phyloP scores from a whole-genome alignment of 2,329 filamentous ascomycete species.

The Talaromyces atroroseus region DNA sequence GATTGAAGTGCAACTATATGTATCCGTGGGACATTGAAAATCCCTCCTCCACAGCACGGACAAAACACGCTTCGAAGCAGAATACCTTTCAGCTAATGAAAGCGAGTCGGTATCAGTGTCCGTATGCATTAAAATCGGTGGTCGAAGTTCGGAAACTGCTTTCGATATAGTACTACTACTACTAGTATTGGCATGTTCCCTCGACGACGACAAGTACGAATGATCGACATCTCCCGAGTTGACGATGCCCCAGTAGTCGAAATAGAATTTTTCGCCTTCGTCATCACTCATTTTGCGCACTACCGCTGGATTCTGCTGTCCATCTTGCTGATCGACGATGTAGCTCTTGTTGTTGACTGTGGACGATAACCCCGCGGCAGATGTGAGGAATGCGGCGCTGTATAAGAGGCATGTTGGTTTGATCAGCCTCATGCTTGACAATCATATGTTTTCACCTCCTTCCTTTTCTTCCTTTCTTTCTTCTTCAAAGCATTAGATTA shows the following conservation, averaged over 20 bases:
- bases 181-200: not conserved
- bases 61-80: conserved; percentile 14
- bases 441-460: not conserved
- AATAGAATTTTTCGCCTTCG: conserved; percentile 45
- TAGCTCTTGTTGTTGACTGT: not conserved
- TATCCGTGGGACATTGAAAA: conserved; percentile 55
- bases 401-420: not conserved
- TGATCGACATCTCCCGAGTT: conserved; percentile 7
- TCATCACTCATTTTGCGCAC: conserved; percentile 43
- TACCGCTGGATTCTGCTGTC: conserved; percentile 21
- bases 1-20: conserved; percentile 50
- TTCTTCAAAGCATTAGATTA: not conserved
- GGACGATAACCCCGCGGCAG: not conserved
- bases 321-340: conserved; percentile 17
- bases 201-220: conserved; percentile 4
- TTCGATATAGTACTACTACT: not conserved
- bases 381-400: not conserved
- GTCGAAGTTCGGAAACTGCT: conserved; percentile 10
- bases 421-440: not conserved
- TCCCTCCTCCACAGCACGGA: conserved; percentile 38
- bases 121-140: conserved; percentile 21
- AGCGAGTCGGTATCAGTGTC: conserved; percentile 4
- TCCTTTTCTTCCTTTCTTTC: not conserved
- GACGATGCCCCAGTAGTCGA: conserved; percentile 41
- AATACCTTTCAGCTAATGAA: conserved; percentile 8